A percentile compares a stretch with the other conserved stretches of the same genome.
Conservation (phyloP, 345 rosid genomes). For the Corymbia maculata region DNA sequence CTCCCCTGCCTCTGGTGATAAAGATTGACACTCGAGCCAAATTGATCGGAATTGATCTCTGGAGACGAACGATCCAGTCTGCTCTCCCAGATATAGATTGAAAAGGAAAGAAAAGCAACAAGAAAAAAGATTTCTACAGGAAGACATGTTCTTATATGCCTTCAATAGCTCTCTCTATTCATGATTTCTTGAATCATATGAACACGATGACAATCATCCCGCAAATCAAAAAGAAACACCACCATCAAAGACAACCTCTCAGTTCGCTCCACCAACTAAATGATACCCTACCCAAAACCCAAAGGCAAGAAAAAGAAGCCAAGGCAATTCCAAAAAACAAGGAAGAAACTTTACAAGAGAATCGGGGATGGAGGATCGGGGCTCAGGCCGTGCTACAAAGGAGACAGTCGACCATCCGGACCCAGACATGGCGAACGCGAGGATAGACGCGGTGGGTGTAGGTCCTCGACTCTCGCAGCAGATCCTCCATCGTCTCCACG, state of each 20-base stretch:
- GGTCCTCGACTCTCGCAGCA: constrained; percentile 40
- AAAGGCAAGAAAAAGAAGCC: neutral
- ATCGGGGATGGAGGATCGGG: neutral
- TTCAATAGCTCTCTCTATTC: neutral
- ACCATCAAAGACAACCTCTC: neutral
- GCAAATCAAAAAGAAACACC: neutral
- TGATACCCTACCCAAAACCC: neutral
- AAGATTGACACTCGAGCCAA: neutral
- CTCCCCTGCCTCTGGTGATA: neutral
- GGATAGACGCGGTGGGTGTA: constrained; percentile 52
- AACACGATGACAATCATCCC: neutral
- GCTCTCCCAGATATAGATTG: neutral
- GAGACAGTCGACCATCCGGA: constrained; percentile 54
- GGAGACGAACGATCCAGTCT: neutral
- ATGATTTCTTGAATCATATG: neutral
- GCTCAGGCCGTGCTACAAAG: constrained; percentile 29
- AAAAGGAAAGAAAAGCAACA: neutral
- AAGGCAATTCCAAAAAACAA: neutral
- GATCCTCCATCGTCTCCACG: constrained; percentile 63
- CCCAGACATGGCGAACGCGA: constrained; percentile 61
- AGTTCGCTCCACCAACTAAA: neutral
- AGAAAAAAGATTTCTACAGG: neutral
- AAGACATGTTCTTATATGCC: neutral
- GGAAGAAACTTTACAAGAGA: neutral
- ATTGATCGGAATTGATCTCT: neutral